Percentiles rank a stretch among this genome's conserved stretches.
Evolutionary conservation across 345 rosid species (phyloP).

Genomic region (Eucalyptus victrix): DNA sequence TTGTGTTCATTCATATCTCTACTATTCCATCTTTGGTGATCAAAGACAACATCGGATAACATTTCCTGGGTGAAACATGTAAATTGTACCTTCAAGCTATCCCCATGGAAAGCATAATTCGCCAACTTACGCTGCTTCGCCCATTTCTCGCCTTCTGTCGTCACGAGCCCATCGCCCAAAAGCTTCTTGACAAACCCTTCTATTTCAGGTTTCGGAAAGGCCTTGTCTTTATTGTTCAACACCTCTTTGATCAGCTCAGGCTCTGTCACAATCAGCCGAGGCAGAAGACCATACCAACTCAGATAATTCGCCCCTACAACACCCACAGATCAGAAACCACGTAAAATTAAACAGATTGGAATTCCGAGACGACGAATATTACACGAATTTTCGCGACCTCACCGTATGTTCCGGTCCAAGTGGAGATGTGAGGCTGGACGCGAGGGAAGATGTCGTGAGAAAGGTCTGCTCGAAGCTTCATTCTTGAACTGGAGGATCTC

Average conservation of each 20-base stretch:
- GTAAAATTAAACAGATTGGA: background rate
- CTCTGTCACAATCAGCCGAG: slow-evolving; percentile 23
- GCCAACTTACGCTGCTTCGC: slow-evolving; percentile 24
- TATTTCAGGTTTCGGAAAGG: background rate
- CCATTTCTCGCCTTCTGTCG: slow-evolving; percentile 28
- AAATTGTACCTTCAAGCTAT: slow-evolving; percentile 18
- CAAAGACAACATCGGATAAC: background rate
- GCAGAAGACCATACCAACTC: slow-evolving; percentile 12
- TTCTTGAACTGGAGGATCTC: background rate
- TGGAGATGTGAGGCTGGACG: slow-evolving; percentile 5
- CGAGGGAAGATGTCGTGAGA: slow-evolving; percentile 6
- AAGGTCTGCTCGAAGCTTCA: background rate
- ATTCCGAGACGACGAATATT: background rate
- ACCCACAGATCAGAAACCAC: background rate
- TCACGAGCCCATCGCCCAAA: slow-evolving; percentile 22
- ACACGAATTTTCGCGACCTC: background rate
- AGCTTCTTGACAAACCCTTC: background rate
- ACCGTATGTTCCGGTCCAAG: slow-evolving; percentile 15
- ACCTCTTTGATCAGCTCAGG: slow-evolving; percentile 28
- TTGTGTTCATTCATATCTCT: no score
- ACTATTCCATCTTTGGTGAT: background rate
- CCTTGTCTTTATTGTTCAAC: slow-evolving; percentile 13
- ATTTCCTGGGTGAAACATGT: background rate
- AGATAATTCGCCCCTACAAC: slow-evolving; percentile 19
- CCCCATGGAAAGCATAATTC: slow-evolving; percentile 31